A percentile compares a stretch with the other conserved stretches of the same genome.
Conservation (phyloP, 306 rosid genomes). For the Castanea mollissima region DNA sequence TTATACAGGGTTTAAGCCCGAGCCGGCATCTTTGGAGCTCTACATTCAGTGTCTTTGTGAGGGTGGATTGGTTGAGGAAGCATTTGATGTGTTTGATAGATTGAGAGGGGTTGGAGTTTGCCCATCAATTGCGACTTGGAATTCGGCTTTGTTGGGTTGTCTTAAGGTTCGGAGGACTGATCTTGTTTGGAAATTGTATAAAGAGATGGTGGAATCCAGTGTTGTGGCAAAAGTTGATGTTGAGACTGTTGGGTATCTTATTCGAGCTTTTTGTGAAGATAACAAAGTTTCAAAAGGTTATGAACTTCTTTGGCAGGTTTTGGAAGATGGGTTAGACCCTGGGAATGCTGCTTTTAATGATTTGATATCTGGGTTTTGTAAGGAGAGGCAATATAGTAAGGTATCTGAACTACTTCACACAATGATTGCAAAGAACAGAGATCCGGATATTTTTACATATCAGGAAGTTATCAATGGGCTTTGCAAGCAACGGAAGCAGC, state of each 20-base stretch:
- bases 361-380: slow-evolving; percentile 55
- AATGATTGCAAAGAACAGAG: slow-evolving; percentile 50
- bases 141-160: slow-evolving; percentile 47
- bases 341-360: slow-evolving; percentile 42
- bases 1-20: slow-evolving; percentile 40
- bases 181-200: slow-evolving; percentile 65
- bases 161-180: slow-evolving; percentile 51
- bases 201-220: slow-evolving; percentile 53
- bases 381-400: slow-evolving; percentile 37
- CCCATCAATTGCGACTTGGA: slow-evolving; percentile 57
- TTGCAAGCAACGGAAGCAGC: slow-evolving; percentile 37
- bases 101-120: slow-evolving; percentile 46
- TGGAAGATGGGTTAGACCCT: slow-evolving; percentile 55
- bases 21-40: slow-evolving; percentile 46
- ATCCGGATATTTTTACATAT: slow-evolving; percentile 51
- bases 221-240: slow-evolving; percentile 43
- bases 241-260: slow-evolving; percentile 56
- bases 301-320: slow-evolving; percentile 59
- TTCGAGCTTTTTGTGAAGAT: slow-evolving; percentile 58
- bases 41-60: slow-evolving; percentile 48
- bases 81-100: slow-evolving; percentile 36
- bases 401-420: slow-evolving; percentile 66
- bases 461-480: slow-evolving; percentile 61
- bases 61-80: slow-evolving; percentile 60
- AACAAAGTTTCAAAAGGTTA: slow-evolving; percentile 44